Evolutionary conservation across 192 early-diverging fungal species (phyloP), one percentile per base, ranked within the genome.

Genomic region (Coemansia sp.): DNA sequence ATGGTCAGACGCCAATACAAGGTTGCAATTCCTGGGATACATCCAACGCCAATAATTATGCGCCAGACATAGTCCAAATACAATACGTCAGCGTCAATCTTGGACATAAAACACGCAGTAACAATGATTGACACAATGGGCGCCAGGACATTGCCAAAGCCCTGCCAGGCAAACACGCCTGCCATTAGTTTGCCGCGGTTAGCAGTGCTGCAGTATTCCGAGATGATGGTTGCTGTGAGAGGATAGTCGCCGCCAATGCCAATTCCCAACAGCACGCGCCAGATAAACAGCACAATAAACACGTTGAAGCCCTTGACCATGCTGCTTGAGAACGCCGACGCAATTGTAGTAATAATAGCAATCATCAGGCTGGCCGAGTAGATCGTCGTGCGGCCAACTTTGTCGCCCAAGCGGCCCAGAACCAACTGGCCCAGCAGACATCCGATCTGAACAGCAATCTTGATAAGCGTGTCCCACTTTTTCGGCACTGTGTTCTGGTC

Each of bases 241-340:
- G 95, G 95, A 73, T 98, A 98, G 75, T 98, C 93, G 60, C 93
- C 93, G 62, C 95, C 95, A 63, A 96, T 87, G 69, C 95, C 95
- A 57, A 96, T 82, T 62, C 95, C 95, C 50, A 98, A 86, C 64
- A 98, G 68, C 31, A 98, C 85, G 60, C 95, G 91, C 93, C 93
- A 96, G 63, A 95, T 82, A 56, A 85, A 86, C 50, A 98, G 74
- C 20, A 93, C 84, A 63, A 84, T 71, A 26, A 89, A 82, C 52
- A 92, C 71, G 60, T 83, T 83, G 60, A 86, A 83, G 18, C 89
- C 89, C 65, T 84, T 84, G 17, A 85, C 88, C 63, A 88, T 83
- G 61, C 76, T 74, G 64, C 83, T 84, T 57, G 89, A 81, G 63
- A 96, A 83, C 24, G 92, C 85, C 36, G 87, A 88, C 14, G 90